Evolutionary conservation across 495 filamentous ascomycete genomes (phyloP).

Genomic region (Endocarpon pusillum): DNA sequence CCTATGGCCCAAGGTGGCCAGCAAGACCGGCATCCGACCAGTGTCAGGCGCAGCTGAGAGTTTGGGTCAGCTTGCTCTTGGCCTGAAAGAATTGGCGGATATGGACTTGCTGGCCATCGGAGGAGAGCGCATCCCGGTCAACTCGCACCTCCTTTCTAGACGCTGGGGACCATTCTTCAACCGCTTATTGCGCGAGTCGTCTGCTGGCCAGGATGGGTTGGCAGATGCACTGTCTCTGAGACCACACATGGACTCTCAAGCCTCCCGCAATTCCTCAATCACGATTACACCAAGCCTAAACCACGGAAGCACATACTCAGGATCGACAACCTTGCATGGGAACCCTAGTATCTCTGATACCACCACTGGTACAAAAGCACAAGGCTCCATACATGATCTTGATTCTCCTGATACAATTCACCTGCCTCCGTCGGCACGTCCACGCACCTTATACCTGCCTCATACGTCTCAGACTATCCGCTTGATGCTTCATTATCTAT

Average conservation of each 20-base stretch:
- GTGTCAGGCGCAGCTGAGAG: slow-evolving; percentile 59
- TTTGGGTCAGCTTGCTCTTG: slow-evolving; percentile 63
- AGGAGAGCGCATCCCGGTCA: slow-evolving; percentile 83
- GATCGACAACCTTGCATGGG: slow-evolving; percentile 34
- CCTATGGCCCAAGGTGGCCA: slow-evolving; percentile 37
- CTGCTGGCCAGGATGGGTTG: slow-evolving; percentile 28
- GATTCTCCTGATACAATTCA: slow-evolving; percentile 29
- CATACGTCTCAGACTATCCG: slow-evolving; percentile 80
- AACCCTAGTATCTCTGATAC: slow-evolving; percentile 28
- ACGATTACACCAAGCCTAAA: slow-evolving; percentile 62
- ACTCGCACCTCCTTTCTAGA: slow-evolving; percentile 69
- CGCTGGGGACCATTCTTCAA: slow-evolving; percentile 94
- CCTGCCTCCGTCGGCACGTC: slow-evolving; percentile 53
- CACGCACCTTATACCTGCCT: slow-evolving; percentile 78
- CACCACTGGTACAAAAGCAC: slow-evolving; percentile 10
- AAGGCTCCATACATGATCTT: slow-evolving; percentile 26
- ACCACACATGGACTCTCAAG: slow-evolving; percentile 15
- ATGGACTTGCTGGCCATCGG: slow-evolving; percentile 90
- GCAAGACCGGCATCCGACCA: slow-evolving; percentile 51
- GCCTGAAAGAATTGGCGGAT: slow-evolving; percentile 71
- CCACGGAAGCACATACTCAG: slow-evolving; percentile 37
- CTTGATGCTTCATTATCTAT: slow-evolving; percentile 78
- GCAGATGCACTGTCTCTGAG: slow-evolving; percentile 37
- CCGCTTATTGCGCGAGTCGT: slow-evolving; percentile 66
- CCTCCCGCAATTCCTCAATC: slow-evolving; percentile 59